Conservation (phyloP, 2,329 filamentous ascomycete genomes). For the Chlorencoelia australis region DNA sequence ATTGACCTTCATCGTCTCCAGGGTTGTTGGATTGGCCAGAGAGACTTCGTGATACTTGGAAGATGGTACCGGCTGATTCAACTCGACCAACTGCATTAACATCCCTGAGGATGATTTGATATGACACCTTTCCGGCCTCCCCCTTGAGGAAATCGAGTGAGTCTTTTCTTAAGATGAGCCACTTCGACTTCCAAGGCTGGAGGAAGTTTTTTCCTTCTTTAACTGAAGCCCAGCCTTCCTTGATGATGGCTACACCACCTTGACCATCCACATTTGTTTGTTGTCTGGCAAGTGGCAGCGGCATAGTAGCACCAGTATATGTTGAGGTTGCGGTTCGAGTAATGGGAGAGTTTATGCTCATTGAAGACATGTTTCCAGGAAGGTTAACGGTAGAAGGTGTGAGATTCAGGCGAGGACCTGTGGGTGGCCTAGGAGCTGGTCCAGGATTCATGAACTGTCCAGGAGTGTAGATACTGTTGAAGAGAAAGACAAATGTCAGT, state of each 20-base stretch:
- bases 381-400: constrained; percentile 64
- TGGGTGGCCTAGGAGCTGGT: constrained; percentile 82
- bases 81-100: constrained; percentile 85
- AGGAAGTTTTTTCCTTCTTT: constrained; percentile 88
- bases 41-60: constrained; percentile 77
- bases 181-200: constrained; percentile 82
- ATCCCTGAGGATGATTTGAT: constrained; percentile 75
- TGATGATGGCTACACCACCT: constrained; percentile 64
- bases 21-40: constrained; percentile 61
- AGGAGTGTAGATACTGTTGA: constrained; percentile 43
- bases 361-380: constrained; percentile 59
- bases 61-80: constrained; percentile 82
- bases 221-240: constrained; percentile 72
- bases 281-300: constrained; percentile 57
- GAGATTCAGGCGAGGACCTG: constrained; percentile 69
- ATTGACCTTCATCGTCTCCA: constrained; percentile 62
- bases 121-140: constrained; percentile 77
- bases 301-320: constrained; percentile 63
- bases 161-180: constrained; percentile 83
- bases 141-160: constrained; percentile 91
- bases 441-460: constrained; percentile 92
- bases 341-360: constrained; percentile 45
- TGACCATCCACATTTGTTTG: constrained; percentile 45
- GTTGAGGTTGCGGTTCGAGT: constrained; percentile 55
- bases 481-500: constrained; percentile 4